Base-by-base conservation (phyloP, 1,284 basidiomycete genomes). In the Tremellales sp. region DNA sequence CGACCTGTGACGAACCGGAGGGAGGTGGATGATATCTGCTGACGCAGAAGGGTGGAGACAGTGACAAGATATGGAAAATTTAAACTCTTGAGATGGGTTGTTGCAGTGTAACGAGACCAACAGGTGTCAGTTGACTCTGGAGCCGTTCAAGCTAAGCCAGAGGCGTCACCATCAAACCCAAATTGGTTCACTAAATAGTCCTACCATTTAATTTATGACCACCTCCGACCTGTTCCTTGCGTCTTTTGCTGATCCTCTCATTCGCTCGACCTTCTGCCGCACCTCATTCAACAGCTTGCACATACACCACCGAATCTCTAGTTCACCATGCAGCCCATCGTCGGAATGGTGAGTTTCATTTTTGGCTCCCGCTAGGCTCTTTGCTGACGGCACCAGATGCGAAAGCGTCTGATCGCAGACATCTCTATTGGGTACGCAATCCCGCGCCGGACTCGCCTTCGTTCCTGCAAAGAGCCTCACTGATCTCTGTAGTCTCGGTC, bases 381-480 rank as follows among this genome's bases (percentile, higher is more conserved):
- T 13, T 21, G 23, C 29, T 44, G 36, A 40, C 27, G 25, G 17
- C 40, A n/a, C 37, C 35, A 64, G 63, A 85, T 90, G 76, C 86
- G 88, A 78, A 90, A 89, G 77, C 80, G 82, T 63, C 82, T 90
- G 74, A 86, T 86, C 81, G 80, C 87, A 57, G 88, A 90, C 70
- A 62, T 90, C 59, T 78, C 81, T 48, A 77, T 80, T 61, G 79
- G 81, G 60, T 65, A 40, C 48, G 56, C 53, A 36, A 36, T 36
- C 33, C 33, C 19, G 15, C 5, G 33, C n/a, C n/a, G 33, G 19
- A 6, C 5, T 36, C 33, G 33, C 15, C 15, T n/a, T 15, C 15
- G 15, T 13, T 13, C 33, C 13, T 24, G 7, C 15, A 47, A 24
- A 15, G 12, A 24, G 19, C 21, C 24, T 21, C 24, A 19, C 45